Base-by-base conservation (phyloP, 2,329 filamentous ascomycete genomes). In the Colletotrichum phormii region DNA sequence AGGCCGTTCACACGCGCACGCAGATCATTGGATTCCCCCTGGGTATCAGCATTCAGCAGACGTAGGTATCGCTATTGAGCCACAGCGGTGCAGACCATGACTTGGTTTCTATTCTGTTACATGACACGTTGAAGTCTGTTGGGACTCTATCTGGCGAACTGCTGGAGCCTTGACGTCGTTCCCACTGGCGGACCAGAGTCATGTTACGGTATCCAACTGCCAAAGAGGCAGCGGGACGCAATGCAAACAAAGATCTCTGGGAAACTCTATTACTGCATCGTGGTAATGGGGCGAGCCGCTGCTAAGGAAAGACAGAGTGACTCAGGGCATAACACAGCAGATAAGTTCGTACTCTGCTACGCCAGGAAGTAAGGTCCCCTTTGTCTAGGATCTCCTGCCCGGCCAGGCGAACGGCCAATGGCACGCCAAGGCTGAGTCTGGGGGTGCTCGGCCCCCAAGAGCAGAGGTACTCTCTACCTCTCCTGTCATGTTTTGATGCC, bases 241-340 rank as follows among this genome's bases (percentile, higher is more conserved):
- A 53, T 54, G 65, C 29, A 64, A 58, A 62, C 64, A 54, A 64
- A 61, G 46, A 71, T 70, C 61, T 55, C 42, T 70, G 67, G 67
- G 61, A 54, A 55, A 71, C 55, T 62, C 58, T 67, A 71, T 67
- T 68, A 57, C 24, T 37, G 46, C 29, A 33, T 71, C 13, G 58
- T 51, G 58, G 55, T 31, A 71, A 37, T 49, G 37, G 33, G 7
- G 51, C 51, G 49, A 57, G 64, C 64, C 64, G 53, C 53, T 60
- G 54, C 54, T 57, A 64, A 61, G 55, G 18, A 49, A 29, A 31
- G n/a, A 67, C 46, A 42, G 31, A 9, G 15, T 2, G 5, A 11
- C 18, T 49, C n/a, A 31, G 11, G 6, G 11, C 37, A 51, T n/a
- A 1, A 13, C 18, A 13, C 13, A 24, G 42, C 26, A 24, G 46